Evolutionary conservation across 176 grass and related monocot species (phyloP).

Genomic region (Rhipidocladum racemiflorum): DNA sequence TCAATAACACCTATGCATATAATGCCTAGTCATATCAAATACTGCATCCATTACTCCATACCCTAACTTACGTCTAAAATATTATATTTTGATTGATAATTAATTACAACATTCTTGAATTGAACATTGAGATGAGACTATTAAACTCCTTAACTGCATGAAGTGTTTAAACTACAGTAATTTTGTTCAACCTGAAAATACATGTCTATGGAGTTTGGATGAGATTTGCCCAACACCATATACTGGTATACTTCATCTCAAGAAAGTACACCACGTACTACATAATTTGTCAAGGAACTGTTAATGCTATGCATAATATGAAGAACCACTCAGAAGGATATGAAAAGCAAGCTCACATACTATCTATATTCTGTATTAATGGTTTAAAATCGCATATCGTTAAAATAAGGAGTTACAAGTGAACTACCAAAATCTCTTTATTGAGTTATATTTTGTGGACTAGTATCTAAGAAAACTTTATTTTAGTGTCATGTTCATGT

Average conservation of each 20-base stretch:
- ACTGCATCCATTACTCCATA: background rate
- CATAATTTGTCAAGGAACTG: background rate
- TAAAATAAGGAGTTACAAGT: background rate
- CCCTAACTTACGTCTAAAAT: background rate
- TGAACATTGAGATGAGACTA: constrained; percentile 8
- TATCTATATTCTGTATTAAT: background rate
- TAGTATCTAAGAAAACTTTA: background rate
- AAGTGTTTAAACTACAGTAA: background rate
- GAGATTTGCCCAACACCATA: background rate
- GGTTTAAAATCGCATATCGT: background rate
- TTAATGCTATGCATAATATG: background rate
- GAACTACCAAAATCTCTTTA: background rate
- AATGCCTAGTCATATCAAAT: constrained; percentile 6
- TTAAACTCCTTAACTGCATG: background rate
- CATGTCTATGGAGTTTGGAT: background rate
- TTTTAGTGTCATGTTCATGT: background rate
- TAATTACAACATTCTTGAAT: background rate
- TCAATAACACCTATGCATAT: constrained; percentile 6
- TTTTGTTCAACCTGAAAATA: background rate
- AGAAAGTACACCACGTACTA: background rate
- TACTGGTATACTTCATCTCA: background rate
- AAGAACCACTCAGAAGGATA: background rate
- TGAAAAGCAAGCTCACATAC: background rate
- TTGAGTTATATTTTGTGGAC: background rate
- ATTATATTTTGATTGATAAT: background rate